Conservation (phyloP, 331 rosid species). For the Cucumis variabilis region DNA sequence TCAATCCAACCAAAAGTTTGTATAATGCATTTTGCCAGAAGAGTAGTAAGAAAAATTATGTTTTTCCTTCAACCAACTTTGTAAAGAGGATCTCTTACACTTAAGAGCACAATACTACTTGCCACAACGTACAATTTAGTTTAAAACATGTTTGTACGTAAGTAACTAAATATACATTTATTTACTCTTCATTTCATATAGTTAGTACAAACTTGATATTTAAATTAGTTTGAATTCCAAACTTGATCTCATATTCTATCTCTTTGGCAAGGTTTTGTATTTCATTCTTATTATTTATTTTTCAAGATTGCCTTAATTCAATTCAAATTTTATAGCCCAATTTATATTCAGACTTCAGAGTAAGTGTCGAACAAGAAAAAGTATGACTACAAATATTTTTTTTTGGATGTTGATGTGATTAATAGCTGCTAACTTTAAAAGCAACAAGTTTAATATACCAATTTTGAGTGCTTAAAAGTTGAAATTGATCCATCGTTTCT, state of each 20-base stretch:
- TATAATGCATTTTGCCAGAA: background rate
- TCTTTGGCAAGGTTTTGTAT: background rate
- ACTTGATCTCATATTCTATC: background rate
- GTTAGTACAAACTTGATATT: background rate
- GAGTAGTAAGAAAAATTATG: background rate
- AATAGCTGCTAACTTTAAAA: background rate
- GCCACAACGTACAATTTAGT: background rate
- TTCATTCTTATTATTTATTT: too few species aligned
- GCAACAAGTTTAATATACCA: background rate
- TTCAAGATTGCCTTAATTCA: background rate
- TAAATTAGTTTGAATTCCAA: too few species aligned
- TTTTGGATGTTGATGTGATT: background rate
- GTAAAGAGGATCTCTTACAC: background rate
- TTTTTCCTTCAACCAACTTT: background rate
- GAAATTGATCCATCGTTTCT: too few species aligned
- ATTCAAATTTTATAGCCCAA: too few species aligned
- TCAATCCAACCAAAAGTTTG: background rate
- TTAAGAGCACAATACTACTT: background rate
- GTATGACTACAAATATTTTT: too few species aligned
- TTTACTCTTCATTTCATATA: background rate
- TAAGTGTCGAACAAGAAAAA: background rate
- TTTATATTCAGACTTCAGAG: too few species aligned
- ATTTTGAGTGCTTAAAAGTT: background rate
- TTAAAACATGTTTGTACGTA: background rate
- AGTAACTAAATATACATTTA: background rate